Percentiles rank a stretch among this genome's conserved stretches.
phyloP scores from a whole-genome alignment of 2,329 filamentous ascomycete species.

The Fusarium miscanthi region DNA sequence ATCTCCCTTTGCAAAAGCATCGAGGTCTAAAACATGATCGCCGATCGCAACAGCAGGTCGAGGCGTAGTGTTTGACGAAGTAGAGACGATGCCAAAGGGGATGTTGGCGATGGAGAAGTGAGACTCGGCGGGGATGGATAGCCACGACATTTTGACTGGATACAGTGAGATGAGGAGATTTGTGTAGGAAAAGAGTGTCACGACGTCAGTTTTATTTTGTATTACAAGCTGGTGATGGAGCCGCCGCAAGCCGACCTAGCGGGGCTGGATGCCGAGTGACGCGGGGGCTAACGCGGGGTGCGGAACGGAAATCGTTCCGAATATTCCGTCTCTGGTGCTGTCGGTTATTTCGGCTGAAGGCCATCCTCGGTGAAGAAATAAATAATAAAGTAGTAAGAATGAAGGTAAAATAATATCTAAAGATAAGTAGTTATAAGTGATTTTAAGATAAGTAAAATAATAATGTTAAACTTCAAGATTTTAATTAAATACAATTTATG shows the following conservation, averaged over 20 bases:
- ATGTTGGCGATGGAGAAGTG: conserved; percentile 75
- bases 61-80: conserved; percentile 63
- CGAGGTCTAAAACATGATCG: conserved; percentile 76
- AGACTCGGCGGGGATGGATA: conserved; percentile 49
- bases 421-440: no score
- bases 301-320: conserved; percentile 4
- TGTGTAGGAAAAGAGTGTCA: not conserved
- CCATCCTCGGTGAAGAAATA: no score
- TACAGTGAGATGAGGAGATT: not conserved
- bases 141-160: conserved; percentile 44
- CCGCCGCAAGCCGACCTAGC: conserved; percentile 33
- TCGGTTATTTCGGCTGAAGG: conserved; percentile 17
- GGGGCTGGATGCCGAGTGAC: conserved; percentile 18
- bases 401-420: no score
- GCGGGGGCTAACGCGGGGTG: conserved; percentile 10
- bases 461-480: no score
- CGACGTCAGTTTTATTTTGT: conserved; percentile 12
- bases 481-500: no score
- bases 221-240: conserved; percentile 16
- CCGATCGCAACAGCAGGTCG: conserved; percentile 79
- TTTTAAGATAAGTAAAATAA: no score
- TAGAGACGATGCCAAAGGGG: conserved; percentile 84
- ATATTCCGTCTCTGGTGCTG: not conserved
- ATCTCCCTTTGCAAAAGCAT: conserved; percentile 62
- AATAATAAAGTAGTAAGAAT: no score